Evolutionary conservation across 1,284 basidiomycete genomes (phyloP), one percentile per base, ranked within the genome.

Genomic region (Taiwanofungus camphoratus): DNA sequence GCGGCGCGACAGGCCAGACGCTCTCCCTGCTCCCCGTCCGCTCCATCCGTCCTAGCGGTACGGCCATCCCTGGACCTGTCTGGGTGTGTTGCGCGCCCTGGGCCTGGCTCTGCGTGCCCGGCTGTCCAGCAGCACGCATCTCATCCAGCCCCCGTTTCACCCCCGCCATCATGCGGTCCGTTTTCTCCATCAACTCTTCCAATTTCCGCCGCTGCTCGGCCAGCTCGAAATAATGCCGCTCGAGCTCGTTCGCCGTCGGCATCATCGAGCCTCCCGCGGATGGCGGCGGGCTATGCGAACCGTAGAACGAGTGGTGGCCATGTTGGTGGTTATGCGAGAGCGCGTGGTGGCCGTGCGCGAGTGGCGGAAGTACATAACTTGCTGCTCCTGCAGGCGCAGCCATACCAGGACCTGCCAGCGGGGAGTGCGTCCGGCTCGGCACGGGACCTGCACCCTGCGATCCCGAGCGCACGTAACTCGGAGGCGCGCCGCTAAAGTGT

Each of bases 141-240:
- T 89, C 84, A 44, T 87, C 85, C 50, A 89, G 67, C 15, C 79
- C 81, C 49, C 79, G 72, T 67, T 79, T 79, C 56, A 89, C 65
- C 18, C 78, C 77, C 22, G 66, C 70, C 71, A 89, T 79, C 66
- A 89, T 65, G 58, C 73, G 65, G 41, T 88, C 82, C 52, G 86
- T 89, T 62, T 71, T 74, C 50, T 79, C 75, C 45, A 87, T 57
- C 74, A 89, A 70, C 57, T 85, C 83, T 61, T 84, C 73, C 62
- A 83, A 67, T 55, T 72, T 66, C 54, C 66, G 66, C 59, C 77
- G 76, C 55, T 83, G 73, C 52, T 79, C 76, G 5, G 64, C 64
- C 40, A 89, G 68, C 55, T 80, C 73, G 16, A 64, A 55, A 56
- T 85, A 87, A 57, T 88, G 86, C 41, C 75, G 67, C 61, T 84